phyloP scores from a whole-genome alignment of 2,329 filamentous ascomycete species.

The Aciculosporium take region DNA sequence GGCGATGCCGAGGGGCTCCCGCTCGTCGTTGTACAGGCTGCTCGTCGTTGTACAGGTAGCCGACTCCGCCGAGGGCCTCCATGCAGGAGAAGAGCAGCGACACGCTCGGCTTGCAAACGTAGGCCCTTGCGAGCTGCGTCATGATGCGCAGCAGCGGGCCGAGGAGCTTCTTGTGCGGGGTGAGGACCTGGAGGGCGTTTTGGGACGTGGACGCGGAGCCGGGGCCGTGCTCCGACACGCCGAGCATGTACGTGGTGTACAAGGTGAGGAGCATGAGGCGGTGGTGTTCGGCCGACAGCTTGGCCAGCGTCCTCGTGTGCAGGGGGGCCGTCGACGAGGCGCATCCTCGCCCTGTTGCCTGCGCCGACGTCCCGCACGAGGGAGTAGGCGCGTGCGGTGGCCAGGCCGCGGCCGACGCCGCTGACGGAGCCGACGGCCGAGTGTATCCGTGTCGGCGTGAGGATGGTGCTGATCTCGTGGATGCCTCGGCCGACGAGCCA shows the following conservation, averaged over 20 bases:
- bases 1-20: slow-evolving; percentile 51
- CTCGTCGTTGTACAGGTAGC: slow-evolving; percentile 49
- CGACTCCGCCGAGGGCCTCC: slow-evolving; percentile 51
- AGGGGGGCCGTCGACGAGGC: slow-evolving; percentile 36
- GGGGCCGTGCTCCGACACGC: slow-evolving; percentile 33
- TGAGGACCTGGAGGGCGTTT: slow-evolving; percentile 17
- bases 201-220: slow-evolving; percentile 6
- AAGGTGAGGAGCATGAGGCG: slow-evolving; percentile 41
- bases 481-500: slow-evolving; percentile 56
- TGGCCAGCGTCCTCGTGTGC: slow-evolving; percentile 45
- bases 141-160: slow-evolving; percentile 39
- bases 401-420: slow-evolving; percentile 40
- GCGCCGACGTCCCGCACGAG: slow-evolving; percentile 38
- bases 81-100: slow-evolving; percentile 41
- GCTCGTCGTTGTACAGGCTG: slow-evolving; percentile 47
- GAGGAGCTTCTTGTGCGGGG: slow-evolving; percentile 19
- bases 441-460: slow-evolving; percentile 52
- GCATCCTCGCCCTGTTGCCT: slow-evolving; percentile 27
- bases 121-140: slow-evolving; percentile 46
- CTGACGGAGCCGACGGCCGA: slow-evolving; percentile 39
- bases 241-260: slow-evolving; percentile 39
- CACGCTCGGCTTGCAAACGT: slow-evolving; percentile 36
- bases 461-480: slow-evolving; percentile 50
- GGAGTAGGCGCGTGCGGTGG: slow-evolving; percentile 42
- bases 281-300: slow-evolving; percentile 39